phyloP scores from a whole-genome alignment of 140 eudicot genomes.

The Erigeron philadelphicus region DNA sequence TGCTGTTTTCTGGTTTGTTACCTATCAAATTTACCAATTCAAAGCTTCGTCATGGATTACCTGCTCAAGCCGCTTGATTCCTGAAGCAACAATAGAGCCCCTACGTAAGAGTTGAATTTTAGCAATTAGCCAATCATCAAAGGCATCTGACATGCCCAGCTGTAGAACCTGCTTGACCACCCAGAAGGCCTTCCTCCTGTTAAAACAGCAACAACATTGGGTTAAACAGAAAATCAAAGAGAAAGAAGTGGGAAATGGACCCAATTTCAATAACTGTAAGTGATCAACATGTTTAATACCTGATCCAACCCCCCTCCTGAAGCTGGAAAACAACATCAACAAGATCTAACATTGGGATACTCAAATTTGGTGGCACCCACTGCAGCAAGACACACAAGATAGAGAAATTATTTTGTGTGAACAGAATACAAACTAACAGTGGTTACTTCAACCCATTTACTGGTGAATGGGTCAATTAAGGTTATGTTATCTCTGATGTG shows the following conservation, averaged over 20 bases:
- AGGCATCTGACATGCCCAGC: conserved; percentile 96
- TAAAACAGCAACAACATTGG: conserved; percentile 15
- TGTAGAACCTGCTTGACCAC: conserved; percentile 93
- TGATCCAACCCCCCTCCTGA: conserved; percentile 98
- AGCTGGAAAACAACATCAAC: conserved; percentile 98
- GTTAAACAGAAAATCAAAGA: conserved; percentile 1
- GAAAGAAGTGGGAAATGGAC: conserved; percentile 14
- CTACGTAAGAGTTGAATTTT: conserved; percentile 78
- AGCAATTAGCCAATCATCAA: conserved; percentile 96
- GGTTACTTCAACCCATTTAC: not conserved
- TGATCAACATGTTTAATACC: conserved; percentile 38
- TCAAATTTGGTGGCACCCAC: conserved; percentile 97
- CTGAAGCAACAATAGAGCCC: conserved; percentile 93
- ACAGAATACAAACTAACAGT: not conserved
- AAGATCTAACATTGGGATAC: conserved; percentile 78
- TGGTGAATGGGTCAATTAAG: not conserved
- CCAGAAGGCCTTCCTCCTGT: conserved; percentile 92
- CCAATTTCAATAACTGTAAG: conserved; percentile 8
- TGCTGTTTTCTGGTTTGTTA: no score
- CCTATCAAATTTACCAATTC: not conserved
- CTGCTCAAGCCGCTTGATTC: conserved; percentile 78
- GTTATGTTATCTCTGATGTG: not conserved
- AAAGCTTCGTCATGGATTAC: conserved; percentile 29
- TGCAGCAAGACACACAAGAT: conserved; percentile 34
- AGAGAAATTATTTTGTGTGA: conserved; percentile 1